Conservation (phyloP, 805 yeast genomes). For the Clavispora fructus region DNA sequence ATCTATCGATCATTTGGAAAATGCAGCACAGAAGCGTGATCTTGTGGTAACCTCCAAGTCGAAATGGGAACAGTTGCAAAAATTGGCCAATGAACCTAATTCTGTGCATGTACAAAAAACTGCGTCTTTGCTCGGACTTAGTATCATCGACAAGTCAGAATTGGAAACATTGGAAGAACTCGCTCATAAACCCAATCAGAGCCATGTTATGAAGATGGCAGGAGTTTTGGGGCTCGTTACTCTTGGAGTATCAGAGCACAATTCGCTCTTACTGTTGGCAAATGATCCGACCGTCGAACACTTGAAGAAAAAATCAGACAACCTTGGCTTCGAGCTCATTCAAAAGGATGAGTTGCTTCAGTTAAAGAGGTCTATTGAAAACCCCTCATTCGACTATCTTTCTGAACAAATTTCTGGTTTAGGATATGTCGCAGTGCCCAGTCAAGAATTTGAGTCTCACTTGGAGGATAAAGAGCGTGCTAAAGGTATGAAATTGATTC, state of each 20-base stretch:
- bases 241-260: conserved; percentile 2
- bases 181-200: conserved; percentile 7
- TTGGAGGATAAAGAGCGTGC: conserved; percentile 28
- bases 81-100: conserved; percentile 6
- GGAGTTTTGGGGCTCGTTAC: conserved; percentile 3
- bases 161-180: conserved; percentile 4
- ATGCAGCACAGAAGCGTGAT: conserved; percentile 1
- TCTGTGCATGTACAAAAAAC: conserved; percentile 8
- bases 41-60: not conserved
- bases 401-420: conserved; percentile 9
- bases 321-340: conserved; percentile 14
- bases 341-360: conserved; percentile 12
- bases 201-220: conserved; percentile 8
- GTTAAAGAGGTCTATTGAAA: conserved; percentile 11
- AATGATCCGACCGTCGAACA: conserved; percentile 23
- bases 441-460: conserved; percentile 15
- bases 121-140: conserved; percentile 6
- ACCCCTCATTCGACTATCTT: conserved; percentile 17
- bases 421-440: conserved; percentile 16
- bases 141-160: conserved; percentile 5
- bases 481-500: conserved; percentile 16
- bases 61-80: conserved; percentile 1
- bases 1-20: conserved; percentile 8
- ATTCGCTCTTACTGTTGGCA: conserved; percentile 6
- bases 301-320: conserved; percentile 16